Conservation (phyloP, 495 filamentous ascomycete species). For the Astrocystis sublimbata region DNA sequence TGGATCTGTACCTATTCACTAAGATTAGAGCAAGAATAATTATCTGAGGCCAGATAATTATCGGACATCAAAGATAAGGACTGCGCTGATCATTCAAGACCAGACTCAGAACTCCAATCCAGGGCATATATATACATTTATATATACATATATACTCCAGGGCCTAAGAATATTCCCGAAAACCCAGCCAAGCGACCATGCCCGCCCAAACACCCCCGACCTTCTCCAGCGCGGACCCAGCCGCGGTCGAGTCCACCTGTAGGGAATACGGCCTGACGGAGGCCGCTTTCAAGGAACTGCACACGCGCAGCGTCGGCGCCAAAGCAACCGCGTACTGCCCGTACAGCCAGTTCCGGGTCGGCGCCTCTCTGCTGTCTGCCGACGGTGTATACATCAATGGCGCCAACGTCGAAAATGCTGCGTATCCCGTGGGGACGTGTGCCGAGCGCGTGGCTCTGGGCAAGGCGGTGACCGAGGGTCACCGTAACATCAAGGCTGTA, state of each 20-base stretch:
- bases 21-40: neutral
- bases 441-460: conserved; percentile 87
- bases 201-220: conserved; percentile 19
- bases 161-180: no score
- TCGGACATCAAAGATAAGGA: neutral
- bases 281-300: conserved; percentile 62
- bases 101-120: neutral
- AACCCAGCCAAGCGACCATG: conserved; percentile 6
- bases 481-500: conserved; percentile 72
- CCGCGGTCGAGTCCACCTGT: conserved; percentile 35
- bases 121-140: no score
- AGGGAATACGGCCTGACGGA: conserved; percentile 51
- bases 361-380: conserved; percentile 71
- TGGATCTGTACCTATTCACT: neutral
- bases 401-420: conserved; percentile 92
- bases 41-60: neutral
- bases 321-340: conserved; percentile 85
- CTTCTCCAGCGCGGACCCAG: conserved; percentile 27
- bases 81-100: neutral
- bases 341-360: conserved; percentile 92
- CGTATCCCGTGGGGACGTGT: conserved; percentile 89
- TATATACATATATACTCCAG: no score
- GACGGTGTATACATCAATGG: conserved; percentile 66
- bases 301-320: conserved; percentile 59
- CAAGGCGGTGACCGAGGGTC: conserved; percentile 73